phyloP scores from a whole-genome alignment of 202 grass and related monocot genomes.

The Dendrocalamus latiflorus region DNA sequence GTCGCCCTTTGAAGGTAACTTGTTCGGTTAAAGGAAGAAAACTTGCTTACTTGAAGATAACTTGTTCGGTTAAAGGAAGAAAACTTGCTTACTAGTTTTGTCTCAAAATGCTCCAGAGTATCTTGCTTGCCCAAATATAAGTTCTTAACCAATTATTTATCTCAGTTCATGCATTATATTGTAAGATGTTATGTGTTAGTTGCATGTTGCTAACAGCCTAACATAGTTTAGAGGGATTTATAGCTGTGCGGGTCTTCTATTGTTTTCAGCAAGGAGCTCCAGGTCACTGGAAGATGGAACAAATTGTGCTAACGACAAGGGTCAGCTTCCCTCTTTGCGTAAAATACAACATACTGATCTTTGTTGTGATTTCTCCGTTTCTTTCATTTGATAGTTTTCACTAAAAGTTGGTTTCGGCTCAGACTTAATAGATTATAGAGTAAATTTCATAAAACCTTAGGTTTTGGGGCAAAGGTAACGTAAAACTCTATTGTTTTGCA shows the following conservation, averaged over 20 bases:
- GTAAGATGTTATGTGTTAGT: conserved; percentile 5
- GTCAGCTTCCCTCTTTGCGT: conserved; percentile 40
- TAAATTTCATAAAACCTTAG: no score
- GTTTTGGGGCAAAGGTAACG: no score
- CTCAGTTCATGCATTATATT: not conserved
- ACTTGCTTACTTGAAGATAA: no score
- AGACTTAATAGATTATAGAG: not conserved
- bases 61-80: no score
- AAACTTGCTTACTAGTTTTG: not conserved
- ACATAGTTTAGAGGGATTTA: not conserved
- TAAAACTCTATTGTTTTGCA: no score
- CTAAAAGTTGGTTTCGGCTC: conserved; percentile 3
- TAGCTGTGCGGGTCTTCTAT: not conserved
- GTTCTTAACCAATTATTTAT: not conserved
- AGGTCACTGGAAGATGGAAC: conserved; percentile 24
- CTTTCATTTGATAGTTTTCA: not conserved
- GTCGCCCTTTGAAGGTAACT: not conserved
- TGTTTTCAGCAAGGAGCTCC: conserved; percentile 24
- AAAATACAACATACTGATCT: not conserved
- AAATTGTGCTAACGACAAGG: conserved; percentile 30
- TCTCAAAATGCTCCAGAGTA: not conserved
- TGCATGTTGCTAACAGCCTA: conserved; percentile 18
- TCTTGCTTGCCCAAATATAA: conserved; percentile 14
- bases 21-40: not conserved
- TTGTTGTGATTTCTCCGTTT: conserved; percentile 9